Base-by-base conservation (phyloP, 1,139 yeast species). In the Debaryomyces singareniensis region DNA sequence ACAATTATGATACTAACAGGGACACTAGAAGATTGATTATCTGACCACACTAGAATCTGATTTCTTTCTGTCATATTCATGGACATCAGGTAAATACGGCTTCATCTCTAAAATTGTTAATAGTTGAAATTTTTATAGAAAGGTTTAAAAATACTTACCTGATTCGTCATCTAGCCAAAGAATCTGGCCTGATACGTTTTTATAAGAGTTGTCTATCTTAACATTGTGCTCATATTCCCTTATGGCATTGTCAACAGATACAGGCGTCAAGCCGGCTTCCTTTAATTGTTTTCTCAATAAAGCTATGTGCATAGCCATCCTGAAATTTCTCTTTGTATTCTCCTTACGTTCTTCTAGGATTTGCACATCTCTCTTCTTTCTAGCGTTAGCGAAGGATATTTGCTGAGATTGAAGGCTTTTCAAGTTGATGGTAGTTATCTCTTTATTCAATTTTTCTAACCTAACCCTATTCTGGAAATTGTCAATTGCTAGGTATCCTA, bases 221-320 rank as follows among this genome's bases (percentile, higher is more conserved):
- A 77, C 81, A 33, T 58, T 63, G 30, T 61, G 58, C 38, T 77
- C 81, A 44, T 73, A 78, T 38, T 71, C 77, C 14, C 51, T 55
- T 5, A 73, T 41, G 2, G 75, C 82, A 12, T 58, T 55, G 2
- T 75, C 76, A 15, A 78, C 65, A 13, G 61, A 61, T 10, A 58
- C 53, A 2, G 86, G 84, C n/a, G 63, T 66, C 6, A 66, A 38
- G 0, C 79, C 80, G 4, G 51, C 43, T 6, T 76, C 79, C 4
- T 51, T 37, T 33, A 79, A 55, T 47, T 78, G 85, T 41, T 75
- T 64, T 31, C 82, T 58, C 24, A 79, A 55, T 45, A 78, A 52
- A 1, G 83, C 84, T 25, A 79, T 62, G 45, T 79, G 86, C 44
- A 78, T 54, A 5, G 73, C 66, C 79, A 78, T 71, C 47, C 71